Conservation (phyloP, 2,329 filamentous ascomycete genomes). For the Aschersonia sp. region DNA sequence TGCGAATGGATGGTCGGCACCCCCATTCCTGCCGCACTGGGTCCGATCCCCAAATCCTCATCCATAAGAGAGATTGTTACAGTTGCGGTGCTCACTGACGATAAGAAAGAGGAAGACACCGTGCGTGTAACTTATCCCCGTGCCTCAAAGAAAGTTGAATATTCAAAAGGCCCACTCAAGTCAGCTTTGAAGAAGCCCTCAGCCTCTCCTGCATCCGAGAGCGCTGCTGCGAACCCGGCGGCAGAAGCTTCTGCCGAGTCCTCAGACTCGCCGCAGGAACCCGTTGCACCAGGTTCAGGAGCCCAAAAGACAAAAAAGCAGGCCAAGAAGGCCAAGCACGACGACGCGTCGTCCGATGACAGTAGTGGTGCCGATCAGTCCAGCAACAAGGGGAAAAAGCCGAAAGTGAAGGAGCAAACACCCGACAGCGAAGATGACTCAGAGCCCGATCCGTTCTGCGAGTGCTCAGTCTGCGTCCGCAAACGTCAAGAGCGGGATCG, state of each 20-base stretch:
- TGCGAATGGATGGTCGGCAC: conserved; percentile 27
- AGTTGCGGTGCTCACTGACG: conserved; percentile 33
- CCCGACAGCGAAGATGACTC: conserved; percentile 8
- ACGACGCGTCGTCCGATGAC: not conserved
- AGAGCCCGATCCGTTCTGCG: conserved; percentile 18
- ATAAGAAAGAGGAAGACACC: conserved; percentile 34
- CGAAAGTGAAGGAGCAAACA: too few relatives aligned
- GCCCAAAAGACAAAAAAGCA: conserved; percentile 9
- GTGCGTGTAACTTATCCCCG: conserved; percentile 34
- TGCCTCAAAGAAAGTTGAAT: conserved; percentile 27
- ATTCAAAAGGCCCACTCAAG: too few relatives aligned
- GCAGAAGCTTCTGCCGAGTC: conserved; percentile 6
- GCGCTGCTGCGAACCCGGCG: conserved; percentile 10
- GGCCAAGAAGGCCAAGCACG: conserved; percentile 1
- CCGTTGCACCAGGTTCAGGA: conserved; percentile 5
- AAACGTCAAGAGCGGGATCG: conserved; percentile 5
- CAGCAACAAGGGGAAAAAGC: too few relatives aligned
- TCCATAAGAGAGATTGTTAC: conserved; percentile 18
- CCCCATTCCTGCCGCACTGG: conserved; percentile 16
- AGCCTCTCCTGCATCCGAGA: conserved; percentile 6
- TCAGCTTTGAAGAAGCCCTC: conserved; percentile 21
- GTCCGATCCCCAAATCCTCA: conserved; percentile 10
- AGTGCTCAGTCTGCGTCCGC: conserved; percentile 12
- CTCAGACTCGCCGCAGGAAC: conserved; percentile 9
- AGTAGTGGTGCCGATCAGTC: too few relatives aligned